These are phyloP conservation scores for Harrya chromipes DNA, from an alignment of 768 basidiomycete species.

Conservation along the genomic window DNA sequence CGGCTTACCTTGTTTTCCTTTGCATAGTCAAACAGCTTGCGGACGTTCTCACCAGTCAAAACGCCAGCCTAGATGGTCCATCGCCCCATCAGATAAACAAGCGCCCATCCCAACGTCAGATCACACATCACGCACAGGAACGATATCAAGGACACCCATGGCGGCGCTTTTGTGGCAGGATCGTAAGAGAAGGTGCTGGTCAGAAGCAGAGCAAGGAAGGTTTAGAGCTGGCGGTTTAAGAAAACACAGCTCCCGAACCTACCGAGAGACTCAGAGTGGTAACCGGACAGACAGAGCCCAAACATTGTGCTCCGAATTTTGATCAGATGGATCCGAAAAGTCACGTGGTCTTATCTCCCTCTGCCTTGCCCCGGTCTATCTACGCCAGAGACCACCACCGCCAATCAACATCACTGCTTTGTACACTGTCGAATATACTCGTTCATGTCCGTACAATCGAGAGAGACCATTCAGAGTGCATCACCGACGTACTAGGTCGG, in stretches of 20 bases:
- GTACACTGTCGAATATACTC: too few species aligned
- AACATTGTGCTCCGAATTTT: background rate
- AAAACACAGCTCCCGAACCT: constrained; percentile 2
- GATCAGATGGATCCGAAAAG: background rate
- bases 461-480: background rate
- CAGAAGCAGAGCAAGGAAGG: background rate
- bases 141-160: constrained; percentile 83
- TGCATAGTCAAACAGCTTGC: constrained; percentile 95
- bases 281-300: too few species aligned
- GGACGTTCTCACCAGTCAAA: constrained; percentile 90
- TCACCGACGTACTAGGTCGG: background rate
- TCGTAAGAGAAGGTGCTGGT: constrained; percentile 10
- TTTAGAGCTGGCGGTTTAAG: background rate
- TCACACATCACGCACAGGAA: constrained; percentile 58
- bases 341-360: constrained; percentile 12
- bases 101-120: background rate
- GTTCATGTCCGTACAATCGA: too few species aligned
- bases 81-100: background rate
- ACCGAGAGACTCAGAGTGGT: constrained; percentile 6
- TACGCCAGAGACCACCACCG: too few species aligned
- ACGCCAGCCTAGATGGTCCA: constrained; percentile 71
- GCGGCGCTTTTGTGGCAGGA: constrained; percentile 8
- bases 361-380: too few species aligned
- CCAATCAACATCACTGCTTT: too few species aligned
- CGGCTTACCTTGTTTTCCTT: constrained; percentile 72